phyloP scores from a whole-genome alignment of 2,329 filamentous ascomycete genomes.

The Aureobasidium sp. region DNA sequence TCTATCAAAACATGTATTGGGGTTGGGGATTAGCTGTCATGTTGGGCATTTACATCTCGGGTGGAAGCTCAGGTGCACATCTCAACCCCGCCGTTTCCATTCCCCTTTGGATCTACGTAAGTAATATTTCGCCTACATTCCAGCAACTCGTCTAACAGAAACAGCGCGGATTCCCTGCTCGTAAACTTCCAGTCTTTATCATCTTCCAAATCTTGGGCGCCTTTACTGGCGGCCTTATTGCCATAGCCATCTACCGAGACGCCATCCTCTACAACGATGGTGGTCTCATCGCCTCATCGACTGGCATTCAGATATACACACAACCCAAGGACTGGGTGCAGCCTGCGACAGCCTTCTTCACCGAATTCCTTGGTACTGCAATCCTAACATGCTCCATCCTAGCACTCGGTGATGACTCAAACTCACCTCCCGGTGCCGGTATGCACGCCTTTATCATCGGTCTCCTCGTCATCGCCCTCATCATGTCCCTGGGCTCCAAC shows the following conservation, averaged over 20 bases:
- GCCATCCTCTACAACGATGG: constrained; percentile 33
- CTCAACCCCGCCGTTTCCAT: constrained; percentile 42
- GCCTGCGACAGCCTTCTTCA: constrained; percentile 38
- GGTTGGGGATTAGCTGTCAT: constrained; percentile 49
- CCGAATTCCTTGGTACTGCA: constrained; percentile 27
- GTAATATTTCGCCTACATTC: background rate
- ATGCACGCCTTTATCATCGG: constrained; percentile 46
- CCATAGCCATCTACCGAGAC: constrained; percentile 37
- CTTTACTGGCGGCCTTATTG: constrained; percentile 41
- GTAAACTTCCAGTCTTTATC: constrained; percentile 44
- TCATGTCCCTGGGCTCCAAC: constrained; percentile 38
- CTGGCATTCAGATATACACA: constrained; percentile 23
- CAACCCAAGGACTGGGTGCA: constrained; percentile 22
- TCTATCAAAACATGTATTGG: constrained; percentile 22
- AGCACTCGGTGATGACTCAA: constrained; percentile 23
- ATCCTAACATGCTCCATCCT: constrained; percentile 38
- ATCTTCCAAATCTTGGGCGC: constrained; percentile 46
- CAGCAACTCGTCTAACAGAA: background rate
- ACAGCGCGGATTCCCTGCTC: constrained; percentile 43
- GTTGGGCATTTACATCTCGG: constrained; percentile 35
- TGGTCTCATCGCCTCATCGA: constrained; percentile 22
- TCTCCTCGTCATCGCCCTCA: constrained; percentile 31
- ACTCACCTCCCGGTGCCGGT: constrained; percentile 35
- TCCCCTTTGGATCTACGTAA: constrained; percentile 31
- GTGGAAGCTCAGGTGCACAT: constrained; percentile 40